These are phyloP conservation scores for Coprinellus micaceus DNA, from an alignment of 768 basidiomycete species.

Conservation along the genomic window DNA sequence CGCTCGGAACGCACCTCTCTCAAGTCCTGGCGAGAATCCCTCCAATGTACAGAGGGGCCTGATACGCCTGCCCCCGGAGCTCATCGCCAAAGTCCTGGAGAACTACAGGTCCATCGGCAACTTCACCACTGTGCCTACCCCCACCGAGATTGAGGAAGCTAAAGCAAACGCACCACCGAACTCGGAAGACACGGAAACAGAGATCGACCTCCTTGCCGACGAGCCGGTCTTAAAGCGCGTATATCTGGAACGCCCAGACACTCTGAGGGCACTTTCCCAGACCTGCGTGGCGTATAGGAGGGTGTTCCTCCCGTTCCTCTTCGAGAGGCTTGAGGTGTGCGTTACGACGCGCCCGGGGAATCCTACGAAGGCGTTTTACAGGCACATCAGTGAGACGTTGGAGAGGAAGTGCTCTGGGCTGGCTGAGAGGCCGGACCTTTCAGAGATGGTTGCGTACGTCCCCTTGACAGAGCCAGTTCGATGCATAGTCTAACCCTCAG, in stretches of 20 bases:
- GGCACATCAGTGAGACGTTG: neutral
- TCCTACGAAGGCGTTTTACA: neutral
- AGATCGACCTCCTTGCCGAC: neutral
- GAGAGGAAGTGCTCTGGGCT: slow-evolving; percentile 6
- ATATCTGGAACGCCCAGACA: slow-evolving; percentile 25
- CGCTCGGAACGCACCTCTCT: too few relatives aligned
- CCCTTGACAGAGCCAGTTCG: too few relatives aligned
- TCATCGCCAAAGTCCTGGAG: neutral
- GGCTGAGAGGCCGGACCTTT: neutral
- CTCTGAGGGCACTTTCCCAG: slow-evolving; percentile 32
- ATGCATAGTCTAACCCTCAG: too few relatives aligned
- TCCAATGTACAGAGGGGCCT: neutral
- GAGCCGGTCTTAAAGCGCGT: slow-evolving; percentile 14
- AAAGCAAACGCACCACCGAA: neutral
- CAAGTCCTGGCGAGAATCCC: neutral
- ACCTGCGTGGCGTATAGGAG: slow-evolving; percentile 26
- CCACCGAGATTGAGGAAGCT: neutral
- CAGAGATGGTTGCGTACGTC: slow-evolving; percentile 6
- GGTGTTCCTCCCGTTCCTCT: slow-evolving; percentile 26
- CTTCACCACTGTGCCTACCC: neutral
- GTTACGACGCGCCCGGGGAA: neutral
- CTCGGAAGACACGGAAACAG: too few relatives aligned
- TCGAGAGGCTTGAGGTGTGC: slow-evolving; percentile 30
- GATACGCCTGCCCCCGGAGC: neutral
- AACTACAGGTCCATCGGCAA: neutral